phyloP scores from a whole-genome alignment of 1,284 basidiomycete species.

The Ceratobasidium sp. region DNA sequence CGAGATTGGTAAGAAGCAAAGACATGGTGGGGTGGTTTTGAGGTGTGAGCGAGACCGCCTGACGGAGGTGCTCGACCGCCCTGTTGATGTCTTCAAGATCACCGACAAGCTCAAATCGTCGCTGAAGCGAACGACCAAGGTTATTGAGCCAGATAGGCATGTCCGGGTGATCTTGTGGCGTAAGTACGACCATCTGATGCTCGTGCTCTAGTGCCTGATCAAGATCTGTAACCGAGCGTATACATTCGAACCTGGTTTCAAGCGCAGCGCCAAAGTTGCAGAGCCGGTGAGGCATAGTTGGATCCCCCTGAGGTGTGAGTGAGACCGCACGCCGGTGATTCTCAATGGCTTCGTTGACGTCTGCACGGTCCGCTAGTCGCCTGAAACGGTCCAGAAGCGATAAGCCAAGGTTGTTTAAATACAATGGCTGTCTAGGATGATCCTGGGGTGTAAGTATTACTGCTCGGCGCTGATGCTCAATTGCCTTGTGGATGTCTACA shows the following conservation, averaged over 20 bases:
- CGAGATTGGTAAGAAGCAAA: neutral
- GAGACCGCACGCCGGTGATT: no score
- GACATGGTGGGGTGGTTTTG: conserved; percentile 3
- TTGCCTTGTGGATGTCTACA: neutral
- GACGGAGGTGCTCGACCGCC: neutral
- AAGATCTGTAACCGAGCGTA: neutral
- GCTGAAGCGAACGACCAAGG: neutral
- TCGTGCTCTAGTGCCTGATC: neutral
- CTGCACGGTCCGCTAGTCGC: no score
- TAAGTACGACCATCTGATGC: neutral
- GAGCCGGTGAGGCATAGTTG: no score
- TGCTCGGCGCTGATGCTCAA: neutral
- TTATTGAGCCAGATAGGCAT: neutral
- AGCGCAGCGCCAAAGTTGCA: no score
- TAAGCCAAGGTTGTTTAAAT: conserved; percentile 9
- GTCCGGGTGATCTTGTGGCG: neutral
- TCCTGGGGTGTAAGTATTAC: neutral
- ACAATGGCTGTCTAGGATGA: neutral
- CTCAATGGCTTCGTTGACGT: no score
- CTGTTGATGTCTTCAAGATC: neutral
- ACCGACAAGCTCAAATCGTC: neutral
- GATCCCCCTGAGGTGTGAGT: no score
- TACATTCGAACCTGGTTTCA: no score
- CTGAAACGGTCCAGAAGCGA: neutral
- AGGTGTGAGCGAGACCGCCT: neutral